phyloP scores from a whole-genome alignment of 2,329 filamentous ascomycete species.

The Cercospora canescens region DNA sequence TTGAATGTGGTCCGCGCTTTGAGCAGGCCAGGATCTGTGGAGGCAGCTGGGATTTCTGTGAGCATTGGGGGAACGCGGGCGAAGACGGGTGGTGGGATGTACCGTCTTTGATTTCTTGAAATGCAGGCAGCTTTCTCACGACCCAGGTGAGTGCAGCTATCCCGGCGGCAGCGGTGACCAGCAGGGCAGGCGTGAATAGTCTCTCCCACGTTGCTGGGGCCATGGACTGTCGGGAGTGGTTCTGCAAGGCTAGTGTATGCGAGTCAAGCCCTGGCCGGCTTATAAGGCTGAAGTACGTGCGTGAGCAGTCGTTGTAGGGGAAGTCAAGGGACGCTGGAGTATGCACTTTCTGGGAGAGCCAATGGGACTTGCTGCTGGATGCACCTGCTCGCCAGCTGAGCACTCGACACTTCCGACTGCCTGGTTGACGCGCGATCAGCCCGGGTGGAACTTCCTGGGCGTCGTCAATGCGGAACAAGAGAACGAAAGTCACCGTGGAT shows the following conservation, averaged over 20 bases:
- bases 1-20: constrained; percentile 71
- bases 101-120: constrained; percentile 16
- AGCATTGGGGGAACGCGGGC: neutral
- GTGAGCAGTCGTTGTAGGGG: neutral
- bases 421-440: neutral
- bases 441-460: neutral
- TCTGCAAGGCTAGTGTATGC: neutral
- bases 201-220: neutral
- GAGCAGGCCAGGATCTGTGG: constrained; percentile 75
- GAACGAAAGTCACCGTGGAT: neutral
- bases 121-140: constrained; percentile 4
- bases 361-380: constrained; percentile 1
- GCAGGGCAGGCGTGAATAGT: constrained; percentile 1
- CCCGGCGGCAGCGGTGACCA: constrained; percentile 7
- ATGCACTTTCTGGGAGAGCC: neutral
- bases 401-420: neutral
- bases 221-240: constrained; percentile 1
- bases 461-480: neutral
- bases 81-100: neutral
- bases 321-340: constrained; percentile 7
- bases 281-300: constrained; percentile 1
- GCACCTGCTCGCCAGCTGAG: constrained; percentile 11
- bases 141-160: constrained; percentile 5
- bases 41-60: constrained; percentile 15
- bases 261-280: neutral